Evolutionary conservation across 106 monocot species (phyloP).

Genomic region (Agapanthus africanus): DNA sequence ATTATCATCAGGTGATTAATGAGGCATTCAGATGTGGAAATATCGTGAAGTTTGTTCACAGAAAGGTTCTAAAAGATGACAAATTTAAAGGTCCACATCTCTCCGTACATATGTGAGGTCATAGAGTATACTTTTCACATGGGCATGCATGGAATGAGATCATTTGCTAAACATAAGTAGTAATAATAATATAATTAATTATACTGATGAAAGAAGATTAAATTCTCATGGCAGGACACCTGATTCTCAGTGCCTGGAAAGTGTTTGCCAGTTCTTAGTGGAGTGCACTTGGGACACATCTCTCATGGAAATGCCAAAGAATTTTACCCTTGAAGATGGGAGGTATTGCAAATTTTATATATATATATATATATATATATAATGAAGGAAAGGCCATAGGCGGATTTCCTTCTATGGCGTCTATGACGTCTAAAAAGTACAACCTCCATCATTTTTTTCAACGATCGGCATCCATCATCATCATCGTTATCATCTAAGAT

Average conservation of each 20-base stretch:
- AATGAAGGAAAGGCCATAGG: too few relatives aligned
- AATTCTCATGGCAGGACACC: constrained; percentile 36
- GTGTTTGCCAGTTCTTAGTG: constrained; percentile 78
- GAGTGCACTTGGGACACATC: constrained; percentile 62
- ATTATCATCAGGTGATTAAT: constrained; percentile 63
- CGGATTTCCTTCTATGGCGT: too few relatives aligned
- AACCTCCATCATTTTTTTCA: too few relatives aligned
- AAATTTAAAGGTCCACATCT: constrained; percentile 56
- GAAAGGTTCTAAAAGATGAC: constrained; percentile 76
- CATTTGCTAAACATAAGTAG: background rate
- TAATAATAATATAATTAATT: background rate
- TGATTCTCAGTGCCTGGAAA: constrained; percentile 87
- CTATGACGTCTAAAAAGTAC: too few relatives aligned
- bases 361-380: too few relatives aligned
- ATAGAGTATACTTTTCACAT: constrained; percentile 8
- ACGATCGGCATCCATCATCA: too few relatives aligned
- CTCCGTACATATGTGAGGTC: background rate
- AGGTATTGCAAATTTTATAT: constrained; percentile 39
- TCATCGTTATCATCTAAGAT: too few relatives aligned
- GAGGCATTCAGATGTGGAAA: constrained; percentile 86
- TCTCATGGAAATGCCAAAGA: constrained; percentile 43
- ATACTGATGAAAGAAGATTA: background rate
- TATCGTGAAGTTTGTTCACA: constrained; percentile 89
- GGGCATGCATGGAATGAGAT: constrained; percentile 16
- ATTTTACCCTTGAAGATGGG: constrained; percentile 92